These are phyloP conservation scores for Ehretia macrophylla DNA, from an alignment of 257 asterid species.

Conservation along the genomic window DNA sequence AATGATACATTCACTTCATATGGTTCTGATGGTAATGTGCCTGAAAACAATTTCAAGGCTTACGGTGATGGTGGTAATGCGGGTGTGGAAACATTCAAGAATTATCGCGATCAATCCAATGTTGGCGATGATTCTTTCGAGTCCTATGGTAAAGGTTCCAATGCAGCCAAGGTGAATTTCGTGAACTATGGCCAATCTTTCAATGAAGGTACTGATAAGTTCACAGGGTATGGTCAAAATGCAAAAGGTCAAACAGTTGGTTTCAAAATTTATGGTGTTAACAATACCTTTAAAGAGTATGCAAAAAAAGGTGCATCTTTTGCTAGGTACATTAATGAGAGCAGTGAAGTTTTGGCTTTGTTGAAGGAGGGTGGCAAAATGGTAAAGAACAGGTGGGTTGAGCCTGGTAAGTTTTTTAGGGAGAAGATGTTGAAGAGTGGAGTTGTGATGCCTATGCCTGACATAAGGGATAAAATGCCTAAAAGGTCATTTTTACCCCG, in stretches of 20 bases:
- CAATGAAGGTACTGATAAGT: constrained; percentile 60
- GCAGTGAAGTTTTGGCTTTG: constrained; percentile 19
- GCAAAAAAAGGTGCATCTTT: constrained; percentile 32
- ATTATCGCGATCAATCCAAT: constrained; percentile 56
- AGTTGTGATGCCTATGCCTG: constrained; percentile 66
- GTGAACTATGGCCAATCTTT: constrained; percentile 53
- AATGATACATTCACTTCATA: constrained; percentile 52
- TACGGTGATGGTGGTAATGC: constrained; percentile 49
- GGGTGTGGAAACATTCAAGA: constrained; percentile 43
- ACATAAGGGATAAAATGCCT: constrained; percentile 71
- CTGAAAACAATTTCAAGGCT: constrained; percentile 42
- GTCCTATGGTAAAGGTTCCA: constrained; percentile 48
- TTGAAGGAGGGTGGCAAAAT: constrained; percentile 22
- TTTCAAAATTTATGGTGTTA: constrained; percentile 50
- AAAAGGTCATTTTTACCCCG: constrained; percentile 74
- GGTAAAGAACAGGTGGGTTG: constrained; percentile 43
- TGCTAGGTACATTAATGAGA: constrained; percentile 34
- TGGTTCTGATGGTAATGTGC: constrained; percentile 40
- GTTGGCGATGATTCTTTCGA: constrained; percentile 59
- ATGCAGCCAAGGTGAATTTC: constrained; percentile 31
- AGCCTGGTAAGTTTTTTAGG: constrained; percentile 66
- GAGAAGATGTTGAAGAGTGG: constrained; percentile 61
- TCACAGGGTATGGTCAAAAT: constrained; percentile 46
- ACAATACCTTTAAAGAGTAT: constrained; percentile 55
- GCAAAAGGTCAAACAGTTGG: constrained; percentile 20